Percentiles rank a stretch among this genome's conserved stretches.
These are phyloP conservation scores for Helicocarpus griseus DNA, from an alignment of 2,329 filamentous ascomycete genomes.

Conservation along the genomic window DNA sequence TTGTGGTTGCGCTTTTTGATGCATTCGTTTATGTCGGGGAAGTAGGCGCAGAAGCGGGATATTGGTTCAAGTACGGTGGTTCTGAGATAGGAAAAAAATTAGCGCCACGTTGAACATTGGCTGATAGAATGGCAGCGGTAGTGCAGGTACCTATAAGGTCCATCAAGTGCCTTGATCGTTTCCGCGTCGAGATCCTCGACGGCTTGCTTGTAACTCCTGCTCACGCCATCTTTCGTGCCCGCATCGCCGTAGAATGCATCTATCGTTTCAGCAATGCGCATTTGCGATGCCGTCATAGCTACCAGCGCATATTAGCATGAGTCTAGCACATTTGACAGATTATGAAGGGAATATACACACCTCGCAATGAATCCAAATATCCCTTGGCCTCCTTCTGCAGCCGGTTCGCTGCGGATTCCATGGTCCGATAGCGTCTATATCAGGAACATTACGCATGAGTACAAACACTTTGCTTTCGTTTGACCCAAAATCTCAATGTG, in stretches of 20 bases:
- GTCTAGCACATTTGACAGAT: background rate
- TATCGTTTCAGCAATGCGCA: constrained; percentile 98
- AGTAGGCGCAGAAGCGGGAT: constrained; percentile 92
- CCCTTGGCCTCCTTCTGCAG: constrained; percentile 97
- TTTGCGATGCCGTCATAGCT: constrained; percentile 99
- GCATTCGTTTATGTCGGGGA: constrained; percentile 97
- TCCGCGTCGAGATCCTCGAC: constrained; percentile 96
- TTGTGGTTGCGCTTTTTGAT: constrained; percentile 98
- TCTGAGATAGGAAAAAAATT: constrained; percentile 31
- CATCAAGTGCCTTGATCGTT: constrained; percentile 95
- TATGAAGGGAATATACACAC: constrained; percentile 35
- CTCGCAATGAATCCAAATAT: constrained; percentile 89
- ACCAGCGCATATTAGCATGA: background rate
- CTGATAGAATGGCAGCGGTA: background rate
- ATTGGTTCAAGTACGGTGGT: constrained; percentile 94
- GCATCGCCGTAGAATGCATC: constrained; percentile 98
- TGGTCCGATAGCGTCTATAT: constrained; percentile 80
- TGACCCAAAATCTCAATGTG: background rate
- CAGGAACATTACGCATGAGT: background rate
- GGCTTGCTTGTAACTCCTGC: constrained; percentile 93
- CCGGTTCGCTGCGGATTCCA: constrained; percentile 87
- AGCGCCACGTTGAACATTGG: background rate
- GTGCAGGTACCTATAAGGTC: constrained; percentile 68
- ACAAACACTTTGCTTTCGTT: background rate
- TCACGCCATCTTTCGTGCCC: constrained; percentile 88